Evolutionary conservation across 2,329 filamentous ascomycete species (phyloP), one percentile per base, ranked within the genome.

Genomic region (Penicillium palitans): DNA sequence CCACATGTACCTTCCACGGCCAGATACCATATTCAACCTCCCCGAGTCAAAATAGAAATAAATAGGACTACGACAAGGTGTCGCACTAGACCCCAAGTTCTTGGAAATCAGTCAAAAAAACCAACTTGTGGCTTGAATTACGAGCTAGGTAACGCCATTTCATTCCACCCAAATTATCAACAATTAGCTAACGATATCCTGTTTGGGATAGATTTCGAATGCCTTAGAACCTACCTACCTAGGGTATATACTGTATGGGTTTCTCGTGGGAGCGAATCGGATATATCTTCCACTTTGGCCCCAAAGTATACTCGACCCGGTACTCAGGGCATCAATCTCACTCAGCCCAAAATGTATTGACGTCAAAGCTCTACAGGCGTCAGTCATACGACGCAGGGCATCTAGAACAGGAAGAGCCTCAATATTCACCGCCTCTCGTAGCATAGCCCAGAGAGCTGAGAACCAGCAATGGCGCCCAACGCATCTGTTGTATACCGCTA

Each of bases 141-240:
- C 21, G n/a, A 46, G 29, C 40, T 47, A 53, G 51, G 51, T 41
- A 47, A 19, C 41, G 40, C 51, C 51, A 27, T 52, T 44, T n/a
- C 27, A 24, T 53, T 25, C 21, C 17, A 25, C 8, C 37, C 1
- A 27, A 51, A 41, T 41, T 4, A 15, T 19, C 2, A 8, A 41
- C 39, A 51, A 29, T 51, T 41, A 41, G 24, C 35, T 29, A 17
- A 49, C 21, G 12, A 10, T 29, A 51, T 41, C 17, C 27, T n/a
- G 17, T 51, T 29, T 29, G 17, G 12, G 19, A 19, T 41, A 51
- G 6, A 29, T 21, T 17, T 6, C 12, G 8, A 12, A 51, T 9
- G 2, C 9, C n/a, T 5, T 6, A 25, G 25, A 5, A 6, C 25
- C 25, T 25, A 25, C 25, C 25, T 25, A 25, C 1, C 4, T 25